Evolutionary conservation across 163 green algal genomes (phyloP), one percentile per base, ranked within the genome.

Genomic region (Volvox carteri): DNA sequence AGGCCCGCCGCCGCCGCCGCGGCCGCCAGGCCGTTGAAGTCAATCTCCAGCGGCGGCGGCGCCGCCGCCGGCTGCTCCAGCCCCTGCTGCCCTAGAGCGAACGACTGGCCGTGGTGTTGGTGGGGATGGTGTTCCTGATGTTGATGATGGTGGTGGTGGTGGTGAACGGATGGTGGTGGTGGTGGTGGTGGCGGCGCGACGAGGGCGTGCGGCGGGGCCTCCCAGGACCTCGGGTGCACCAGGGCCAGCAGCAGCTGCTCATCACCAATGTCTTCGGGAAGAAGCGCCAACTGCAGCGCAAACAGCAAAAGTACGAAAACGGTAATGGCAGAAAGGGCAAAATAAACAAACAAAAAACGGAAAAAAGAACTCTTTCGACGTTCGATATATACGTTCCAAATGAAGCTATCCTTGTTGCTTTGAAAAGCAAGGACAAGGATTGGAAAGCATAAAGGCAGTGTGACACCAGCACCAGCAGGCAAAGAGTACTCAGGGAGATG

Each of bases 161-260:
- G 60, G 12, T 35, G 41, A 39, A 11, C 23, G 60, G 2, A n/a
- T 42, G 25, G 30, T 39, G 79, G 25, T 48, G 41, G 14, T 18
- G n/a, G n/a, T n/a, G n/a, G n/a, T n/a, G n/a, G n/a, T n/a, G n/a
- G n/a, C 28, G 25, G 30, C 8, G 44, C 48, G 33, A 16, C 7
- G 4, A 79, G 30, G 42, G 23, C 35, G 28, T 89, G 72, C 21
- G 41, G 78, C 28, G 54, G 67, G 33, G 84, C 68, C 84, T 84
- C 39, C 84, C 84, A 89, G 33, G 54, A 37, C 4, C 54, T 25
- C 2, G 72, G 84, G n/a, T 89, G 84, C 54, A 89, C 84, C 84
- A 89, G 48, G n/a, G 84, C 84, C 54, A 89, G 72, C 52, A 89
- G 84, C 84, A 89, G 41, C 41, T 89, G 72, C n/a, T 84, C 72